A percentile compares a stretch with the other conserved stretches of the same genome.
phyloP scores from a whole-genome alignment of 495 filamentous ascomycete genomes.

The Neurospora sp. region DNA sequence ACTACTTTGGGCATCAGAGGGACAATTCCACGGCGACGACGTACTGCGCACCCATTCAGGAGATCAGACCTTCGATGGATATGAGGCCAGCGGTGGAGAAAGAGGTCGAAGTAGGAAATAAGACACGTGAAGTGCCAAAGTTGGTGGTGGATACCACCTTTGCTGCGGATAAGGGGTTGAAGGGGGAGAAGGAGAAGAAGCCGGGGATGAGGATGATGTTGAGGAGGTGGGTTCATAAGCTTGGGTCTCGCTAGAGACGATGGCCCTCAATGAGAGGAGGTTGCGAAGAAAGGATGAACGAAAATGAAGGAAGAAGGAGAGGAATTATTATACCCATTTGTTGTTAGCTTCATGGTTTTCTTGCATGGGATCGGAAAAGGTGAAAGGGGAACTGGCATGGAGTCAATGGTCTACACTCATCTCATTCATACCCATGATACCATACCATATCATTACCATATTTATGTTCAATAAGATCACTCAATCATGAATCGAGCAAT shows the following conservation, averaged over 20 bases:
- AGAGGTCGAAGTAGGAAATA: background rate
- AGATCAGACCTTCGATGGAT: background rate
- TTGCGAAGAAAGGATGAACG: background rate
- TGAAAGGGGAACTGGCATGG: background rate
- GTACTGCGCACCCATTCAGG: background rate
- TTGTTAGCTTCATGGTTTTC: background rate
- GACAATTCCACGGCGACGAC: background rate
- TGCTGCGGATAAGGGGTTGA: background rate
- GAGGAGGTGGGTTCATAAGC: conserved; percentile 13
- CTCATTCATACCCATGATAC: background rate
- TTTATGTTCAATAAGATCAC: background rate
- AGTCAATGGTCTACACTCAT: background rate
- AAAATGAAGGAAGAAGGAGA: background rate
- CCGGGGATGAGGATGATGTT: conserved; percentile 8
- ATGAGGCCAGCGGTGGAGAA: background rate
- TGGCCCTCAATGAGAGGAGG: background rate
- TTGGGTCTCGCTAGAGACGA: conserved; percentile 13
- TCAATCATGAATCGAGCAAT: background rate
- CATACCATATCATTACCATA: background rate
- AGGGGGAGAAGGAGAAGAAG: conserved; percentile 3
- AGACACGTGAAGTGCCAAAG: background rate
- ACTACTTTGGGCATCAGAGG: background rate
- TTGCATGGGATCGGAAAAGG: background rate
- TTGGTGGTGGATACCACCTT: background rate
- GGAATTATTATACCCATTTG: background rate